Conservation (phyloP, 2,329 filamentous ascomycete genomes). For the Sphaerulina musiva region DNA sequence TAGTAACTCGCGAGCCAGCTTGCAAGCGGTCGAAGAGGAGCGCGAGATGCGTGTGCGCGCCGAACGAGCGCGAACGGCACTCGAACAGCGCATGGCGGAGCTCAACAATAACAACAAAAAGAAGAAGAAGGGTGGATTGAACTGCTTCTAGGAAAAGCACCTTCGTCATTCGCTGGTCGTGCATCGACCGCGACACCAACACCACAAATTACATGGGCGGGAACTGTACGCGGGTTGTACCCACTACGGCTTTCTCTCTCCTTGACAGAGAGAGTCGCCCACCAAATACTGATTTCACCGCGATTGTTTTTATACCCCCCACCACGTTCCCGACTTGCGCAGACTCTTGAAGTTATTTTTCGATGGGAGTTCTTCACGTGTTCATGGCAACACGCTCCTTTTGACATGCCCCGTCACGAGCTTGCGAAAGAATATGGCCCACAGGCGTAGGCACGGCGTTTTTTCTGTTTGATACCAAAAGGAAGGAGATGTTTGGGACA, state of each 20-base stretch:
- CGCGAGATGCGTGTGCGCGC: constrained; percentile 84
- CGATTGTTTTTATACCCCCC: background rate
- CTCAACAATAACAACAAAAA: constrained; percentile 82
- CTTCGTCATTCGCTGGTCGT: constrained; percentile 13
- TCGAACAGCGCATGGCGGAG: constrained; percentile 73
- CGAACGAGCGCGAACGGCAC: constrained; percentile 77
- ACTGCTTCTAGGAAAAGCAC: constrained; percentile 71
- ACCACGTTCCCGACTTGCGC: background rate
- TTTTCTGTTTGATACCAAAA: background rate
- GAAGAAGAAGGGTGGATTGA: constrained; percentile 90
- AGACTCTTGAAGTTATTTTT: background rate
- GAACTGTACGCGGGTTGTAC: constrained; percentile 2
- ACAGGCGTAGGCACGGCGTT: background rate
- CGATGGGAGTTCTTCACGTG: background rate
- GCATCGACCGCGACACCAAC: constrained; percentile 14
- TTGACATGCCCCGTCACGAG: background rate
- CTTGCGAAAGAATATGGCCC: background rate
- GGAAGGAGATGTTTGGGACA: background rate
- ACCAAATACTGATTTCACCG: background rate
- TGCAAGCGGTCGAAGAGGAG: constrained; percentile 94
- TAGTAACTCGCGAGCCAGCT: constrained; percentile 52
- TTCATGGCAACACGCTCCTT: background rate
- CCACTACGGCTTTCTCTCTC: background rate
- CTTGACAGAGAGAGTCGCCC: background rate
- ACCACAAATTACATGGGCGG: constrained; percentile 6